Evolutionary conservation across 2,329 filamentous ascomycete species (phyloP).

Genomic region (Cercospora zeae-maydis): DNA sequence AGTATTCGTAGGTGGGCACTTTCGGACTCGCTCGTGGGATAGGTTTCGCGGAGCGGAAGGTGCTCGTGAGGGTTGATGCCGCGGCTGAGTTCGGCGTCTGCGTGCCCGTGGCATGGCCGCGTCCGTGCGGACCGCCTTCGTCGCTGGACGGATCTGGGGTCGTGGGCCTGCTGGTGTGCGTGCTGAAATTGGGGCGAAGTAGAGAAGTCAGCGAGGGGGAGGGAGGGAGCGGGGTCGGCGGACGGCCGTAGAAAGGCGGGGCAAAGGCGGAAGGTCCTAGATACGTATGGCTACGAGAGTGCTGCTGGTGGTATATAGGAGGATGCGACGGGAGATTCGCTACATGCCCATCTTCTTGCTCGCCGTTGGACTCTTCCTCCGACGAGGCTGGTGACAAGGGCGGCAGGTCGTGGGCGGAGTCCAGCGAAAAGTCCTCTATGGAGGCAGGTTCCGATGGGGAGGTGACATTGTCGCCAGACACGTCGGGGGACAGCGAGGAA

Average conservation of each 20-base stretch:
- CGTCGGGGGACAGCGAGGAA: constrained; percentile 20
- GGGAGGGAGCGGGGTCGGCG: constrained; percentile 89
- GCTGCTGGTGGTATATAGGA: constrained; percentile 41
- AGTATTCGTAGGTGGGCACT: constrained; percentile 99
- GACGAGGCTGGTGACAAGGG: constrained; percentile 32
- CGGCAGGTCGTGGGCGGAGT: constrained; percentile 29
- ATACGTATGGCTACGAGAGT: constrained; percentile 46
- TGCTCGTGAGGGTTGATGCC: constrained; percentile 53
- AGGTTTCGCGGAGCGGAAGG: constrained; percentile 57
- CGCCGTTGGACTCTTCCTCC: constrained; percentile 22
- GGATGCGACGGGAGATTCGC: constrained; percentile 34
- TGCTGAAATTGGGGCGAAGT: constrained; percentile 63
- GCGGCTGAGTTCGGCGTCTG: constrained; percentile 54
- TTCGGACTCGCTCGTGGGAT: constrained; percentile 81
- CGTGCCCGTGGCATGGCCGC: constrained; percentile 35
- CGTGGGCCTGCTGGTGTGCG: constrained; percentile 75
- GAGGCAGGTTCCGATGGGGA: constrained; percentile 41
- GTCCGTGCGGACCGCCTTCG: constrained; percentile 48
- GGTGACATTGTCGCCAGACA: constrained; percentile 29
- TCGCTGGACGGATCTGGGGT: constrained; percentile 90
- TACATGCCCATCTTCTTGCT: constrained; percentile 33
- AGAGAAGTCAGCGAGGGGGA: constrained; percentile 91
- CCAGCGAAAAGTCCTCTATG: constrained; percentile 39
- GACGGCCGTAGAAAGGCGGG: constrained; percentile 94
- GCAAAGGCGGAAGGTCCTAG: constrained; percentile 51